phyloP scores from a whole-genome alignment of 176 grass and related monocot genomes.

The Phoenix roebelenii region DNA sequence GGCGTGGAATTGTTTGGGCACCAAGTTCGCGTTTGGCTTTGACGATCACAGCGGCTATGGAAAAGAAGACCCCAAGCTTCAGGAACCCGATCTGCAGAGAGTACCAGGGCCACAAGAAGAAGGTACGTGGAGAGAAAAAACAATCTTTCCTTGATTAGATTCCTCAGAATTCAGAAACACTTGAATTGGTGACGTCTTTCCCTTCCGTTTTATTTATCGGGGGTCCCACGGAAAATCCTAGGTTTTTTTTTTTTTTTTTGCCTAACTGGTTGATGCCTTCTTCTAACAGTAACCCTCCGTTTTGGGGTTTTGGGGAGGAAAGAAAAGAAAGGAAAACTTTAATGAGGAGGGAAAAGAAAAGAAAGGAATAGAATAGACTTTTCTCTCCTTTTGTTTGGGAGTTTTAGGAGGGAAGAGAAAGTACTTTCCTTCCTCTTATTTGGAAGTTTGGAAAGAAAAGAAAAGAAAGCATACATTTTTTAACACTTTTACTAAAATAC shows the following conservation, averaged over 20 bases:
- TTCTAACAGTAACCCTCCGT: conserved; percentile 8
- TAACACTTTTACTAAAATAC: no score
- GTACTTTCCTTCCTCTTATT: no score
- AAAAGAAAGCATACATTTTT: no score
- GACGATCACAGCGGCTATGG: not conserved
- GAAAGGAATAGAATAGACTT: no score
- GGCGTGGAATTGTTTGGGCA: conserved; percentile 91
- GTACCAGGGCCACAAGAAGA: conserved; percentile 87
- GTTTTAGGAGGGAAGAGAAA: no score
- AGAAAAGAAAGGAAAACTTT: no score
- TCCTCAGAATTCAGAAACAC: not conserved
- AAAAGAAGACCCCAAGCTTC: conserved; percentile 27
- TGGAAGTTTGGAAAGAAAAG: no score
- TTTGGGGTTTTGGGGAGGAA: no score
- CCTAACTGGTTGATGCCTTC: not conserved
- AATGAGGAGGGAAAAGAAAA: no score
- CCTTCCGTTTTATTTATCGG: not conserved
- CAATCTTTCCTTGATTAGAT: not conserved
- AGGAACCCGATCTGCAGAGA: conserved; percentile 62
- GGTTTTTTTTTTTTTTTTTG: not conserved
- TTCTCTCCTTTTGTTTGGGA: no score
- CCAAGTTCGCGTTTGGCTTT: conserved; percentile 83
- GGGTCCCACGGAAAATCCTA: no score
- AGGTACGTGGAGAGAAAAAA: conserved; percentile 35
- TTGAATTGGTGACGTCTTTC: not conserved